Evolutionary conservation across 2,329 filamentous ascomycete species (phyloP), one percentile per base, ranked within the genome.

Genomic region (Aspergillus sp.): DNA sequence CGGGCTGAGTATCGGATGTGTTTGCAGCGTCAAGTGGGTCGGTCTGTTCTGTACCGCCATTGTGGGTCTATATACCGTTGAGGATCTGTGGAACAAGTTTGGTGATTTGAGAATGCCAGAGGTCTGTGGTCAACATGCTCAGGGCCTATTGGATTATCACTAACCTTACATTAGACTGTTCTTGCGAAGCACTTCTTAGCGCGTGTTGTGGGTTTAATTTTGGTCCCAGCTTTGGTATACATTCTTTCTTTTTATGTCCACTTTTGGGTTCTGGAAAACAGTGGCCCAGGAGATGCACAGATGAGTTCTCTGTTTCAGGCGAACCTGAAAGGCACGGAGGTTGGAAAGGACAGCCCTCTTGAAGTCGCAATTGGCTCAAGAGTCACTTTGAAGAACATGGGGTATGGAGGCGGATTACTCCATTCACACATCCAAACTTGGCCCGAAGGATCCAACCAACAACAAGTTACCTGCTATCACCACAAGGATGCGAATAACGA

Each of bases 401-500:
- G 93, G 30, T 98, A 98, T 60, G 93, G 93, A 50, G 93, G 93
- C 63, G 93, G 93, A 66, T 81, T 98, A 33, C 82, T 97, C 41
- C 91, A 97, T 72, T 96, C 90, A 38, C 93, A 97, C 75, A 81
- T 96, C 52, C 91, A 97, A 71, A 96, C 89, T 6, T 97, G 88
- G 66, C 91, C 91, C 0, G 90, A 96, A 64, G 93, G 91, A 30
- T 97, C 93, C 34, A 74, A 73, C 44, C 93, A 98, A 71, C 94
- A 98, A 70, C 93, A 98, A 68, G 84, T 98, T 52, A 98, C 93
- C 52, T 98, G 94, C 76, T 98, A 98, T 72, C 93, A 98, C 72
- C 93, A 98, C 77, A 98, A 98, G 69, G 93, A 98, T 75, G 79
- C 91, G 67, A 98, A 98, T 80, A 98, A 98, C 67, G 93, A 98